Base-by-base conservation (phyloP, 306 rosid species). In the Arachis hypogaea region DNA sequence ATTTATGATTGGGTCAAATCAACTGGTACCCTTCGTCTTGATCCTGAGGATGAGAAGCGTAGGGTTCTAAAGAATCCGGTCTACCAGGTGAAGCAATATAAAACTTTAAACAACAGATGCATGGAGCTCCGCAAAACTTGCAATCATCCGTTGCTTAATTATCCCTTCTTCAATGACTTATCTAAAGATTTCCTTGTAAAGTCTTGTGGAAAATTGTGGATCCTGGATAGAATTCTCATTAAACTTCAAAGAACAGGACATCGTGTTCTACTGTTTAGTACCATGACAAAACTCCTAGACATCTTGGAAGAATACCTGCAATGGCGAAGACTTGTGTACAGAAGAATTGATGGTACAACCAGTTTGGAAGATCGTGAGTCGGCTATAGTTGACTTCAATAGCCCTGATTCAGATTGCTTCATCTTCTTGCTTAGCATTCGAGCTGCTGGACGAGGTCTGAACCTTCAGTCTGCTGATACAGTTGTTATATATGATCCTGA, bases 301-400 rank as follows among this genome's bases (percentile, higher is more conserved):
- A 95, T 95, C 65, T 81, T 95, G 83, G 99, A 95, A 86, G 98
- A 95, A 78, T 92, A 95, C 82, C 84, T 95, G 83, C 98, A 92
- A 83, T 95, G 98, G 98, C 86, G 98, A 74, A 85, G 89, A 75
- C 98, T 95, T 71, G 16, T 95, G 64, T 92, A 85, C 77, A 83
- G 99, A 81, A 84, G 99, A 85, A 95, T 95, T 71, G 99, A 95
- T 78, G 99, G 99, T 49, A 95, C 99, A 46, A 95, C 99, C 60
- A 95, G 97, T 85, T 88, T 95, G 79, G 99, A 95, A 86, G 99
- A 95, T 78, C 99, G 99, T 43, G 99, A 95, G 78, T 90, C 97
- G 9, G 99, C 99, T 61, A 92, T 95, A 75, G 88, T 90, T 72
- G 98, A 95, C 77, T 95, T 95, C 63, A 95, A 95, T 80, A 80